Evolutionary conservation across 495 filamentous ascomycete species (phyloP).

Genomic region (Podospora comata): DNA sequence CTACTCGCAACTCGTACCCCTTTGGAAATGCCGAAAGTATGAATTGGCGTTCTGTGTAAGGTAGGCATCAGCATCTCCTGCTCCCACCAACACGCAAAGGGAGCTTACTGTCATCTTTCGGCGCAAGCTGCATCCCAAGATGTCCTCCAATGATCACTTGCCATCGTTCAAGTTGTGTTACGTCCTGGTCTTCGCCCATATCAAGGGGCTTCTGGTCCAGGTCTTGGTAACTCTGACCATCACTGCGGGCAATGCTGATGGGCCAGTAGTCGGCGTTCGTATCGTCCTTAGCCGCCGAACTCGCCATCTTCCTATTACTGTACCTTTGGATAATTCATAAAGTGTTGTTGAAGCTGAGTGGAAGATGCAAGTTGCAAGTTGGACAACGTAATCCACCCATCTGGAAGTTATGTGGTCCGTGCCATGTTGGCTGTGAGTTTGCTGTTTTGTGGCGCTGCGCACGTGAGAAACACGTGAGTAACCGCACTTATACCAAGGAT

Average conservation of each 20-base stretch:
- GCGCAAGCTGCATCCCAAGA: slow-evolving; percentile 26
- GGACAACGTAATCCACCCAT: not conserved
- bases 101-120: slow-evolving; percentile 27
- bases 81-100: not conserved
- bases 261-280: slow-evolving; percentile 22
- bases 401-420: not conserved
- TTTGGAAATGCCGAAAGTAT: slow-evolving; percentile 32
- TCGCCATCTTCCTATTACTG: slow-evolving; percentile 11
- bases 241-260: slow-evolving; percentile 30
- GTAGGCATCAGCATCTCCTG: slow-evolving; percentile 9
- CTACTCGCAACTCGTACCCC: slow-evolving; percentile 34
- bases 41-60: slow-evolving; percentile 26
- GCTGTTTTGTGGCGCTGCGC: too few species aligned
- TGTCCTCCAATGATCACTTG: slow-evolving; percentile 35
- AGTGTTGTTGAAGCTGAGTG: not conserved
- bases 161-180: slow-evolving; percentile 32
- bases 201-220: slow-evolving; percentile 28
- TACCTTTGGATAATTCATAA: not conserved
- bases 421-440: too few species aligned
- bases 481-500: not conserved
- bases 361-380: not conserved
- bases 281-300: slow-evolving; percentile 16
- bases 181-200: slow-evolving; percentile 26
- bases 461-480: not conserved
- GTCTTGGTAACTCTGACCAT: slow-evolving; percentile 26